phyloP scores from a whole-genome alignment of 2,329 filamentous ascomycete genomes.

The Aspergillus pseudotamarii region DNA sequence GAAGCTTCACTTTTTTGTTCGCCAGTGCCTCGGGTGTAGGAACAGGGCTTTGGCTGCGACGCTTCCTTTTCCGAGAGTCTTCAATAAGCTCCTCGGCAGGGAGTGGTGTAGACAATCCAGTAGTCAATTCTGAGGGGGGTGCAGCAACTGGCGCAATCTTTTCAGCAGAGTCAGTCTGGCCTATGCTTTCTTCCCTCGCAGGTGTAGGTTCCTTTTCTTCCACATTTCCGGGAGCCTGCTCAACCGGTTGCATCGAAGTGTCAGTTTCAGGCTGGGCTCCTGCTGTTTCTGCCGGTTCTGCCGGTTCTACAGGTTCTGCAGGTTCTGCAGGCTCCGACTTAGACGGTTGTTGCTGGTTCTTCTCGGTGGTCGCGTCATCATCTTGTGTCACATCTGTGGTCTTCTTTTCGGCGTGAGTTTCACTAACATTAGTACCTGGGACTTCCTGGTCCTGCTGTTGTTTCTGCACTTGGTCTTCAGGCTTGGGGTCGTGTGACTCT shows the following conservation, averaged over 20 bases:
- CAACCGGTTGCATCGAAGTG: constrained; percentile 24
- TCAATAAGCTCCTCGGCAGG: constrained; percentile 46
- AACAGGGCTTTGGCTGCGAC: constrained; percentile 65
- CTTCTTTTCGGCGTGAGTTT: constrained; percentile 15
- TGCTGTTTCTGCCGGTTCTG: background rate
- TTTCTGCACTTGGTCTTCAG: constrained; percentile 16
- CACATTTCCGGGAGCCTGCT: constrained; percentile 25
- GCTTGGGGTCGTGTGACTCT: constrained; percentile 21
- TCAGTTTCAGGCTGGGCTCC: constrained; percentile 12
- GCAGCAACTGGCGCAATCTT: constrained; percentile 20
- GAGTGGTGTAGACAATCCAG: constrained; percentile 31
- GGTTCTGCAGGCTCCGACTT: constrained; percentile 2
- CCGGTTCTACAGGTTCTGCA: background rate
- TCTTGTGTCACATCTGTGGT: constrained; percentile 14
- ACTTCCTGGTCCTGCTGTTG: constrained; percentile 3
- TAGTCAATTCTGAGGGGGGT: constrained; percentile 29
- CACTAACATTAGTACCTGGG: background rate
- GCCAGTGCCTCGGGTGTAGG: constrained; percentile 57
- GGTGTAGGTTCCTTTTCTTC: constrained; percentile 15
- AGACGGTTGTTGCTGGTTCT: constrained; percentile 1
- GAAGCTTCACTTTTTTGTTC: constrained; percentile 59
- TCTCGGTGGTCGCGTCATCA: constrained; percentile 1
- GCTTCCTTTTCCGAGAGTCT: constrained; percentile 67
- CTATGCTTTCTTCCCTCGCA: constrained; percentile 22
- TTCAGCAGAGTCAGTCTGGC: constrained; percentile 18